A percentile compares a stretch with the other conserved stretches of the same genome.
Evolutionary conservation across 805 yeast species (phyloP).

Genomic region (Blastobotrys robertii): DNA sequence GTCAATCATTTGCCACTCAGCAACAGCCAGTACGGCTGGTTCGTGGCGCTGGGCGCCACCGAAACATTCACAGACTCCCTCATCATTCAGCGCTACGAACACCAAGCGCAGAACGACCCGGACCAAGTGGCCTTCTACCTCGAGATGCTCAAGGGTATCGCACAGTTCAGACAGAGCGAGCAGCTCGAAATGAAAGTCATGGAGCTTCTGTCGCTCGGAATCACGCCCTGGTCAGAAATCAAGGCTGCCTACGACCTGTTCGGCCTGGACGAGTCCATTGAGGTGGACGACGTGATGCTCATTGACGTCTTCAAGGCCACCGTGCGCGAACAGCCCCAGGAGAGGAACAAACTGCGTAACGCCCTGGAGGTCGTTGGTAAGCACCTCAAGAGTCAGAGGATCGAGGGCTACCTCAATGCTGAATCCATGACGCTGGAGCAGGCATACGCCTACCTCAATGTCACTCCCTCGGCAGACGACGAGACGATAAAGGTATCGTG

Average conservation of each 20-base stretch:
- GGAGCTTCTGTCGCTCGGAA: conserved; percentile 42
- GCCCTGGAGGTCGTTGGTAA: conserved; percentile 17
- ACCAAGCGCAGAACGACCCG: conserved; percentile 35
- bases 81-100: conserved; percentile 39
- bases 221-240: conserved; percentile 41
- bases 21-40: conserved; percentile 23
- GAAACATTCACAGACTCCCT: conserved; percentile 40
- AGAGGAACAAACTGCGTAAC: conserved; percentile 3
- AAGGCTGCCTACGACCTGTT: conserved; percentile 31
- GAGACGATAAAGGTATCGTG: conserved; percentile 71
- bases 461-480: conserved; percentile 46
- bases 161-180: conserved; percentile 39
- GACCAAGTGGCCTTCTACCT: conserved; percentile 40
- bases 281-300: conserved; percentile 10
- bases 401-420: conserved; percentile 20
- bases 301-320: conserved; percentile 9
- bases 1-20: neutral
- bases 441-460: conserved; percentile 45
- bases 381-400: conserved; percentile 5
- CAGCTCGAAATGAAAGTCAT: conserved; percentile 36
- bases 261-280: conserved; percentile 19
- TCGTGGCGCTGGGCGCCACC: conserved; percentile 39
- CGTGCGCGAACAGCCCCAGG: conserved; percentile 6
- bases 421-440: conserved; percentile 39
- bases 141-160: conserved; percentile 46